phyloP scores from a whole-genome alignment of 139 green algal species.

The Coccomyxa sp. region DNA sequence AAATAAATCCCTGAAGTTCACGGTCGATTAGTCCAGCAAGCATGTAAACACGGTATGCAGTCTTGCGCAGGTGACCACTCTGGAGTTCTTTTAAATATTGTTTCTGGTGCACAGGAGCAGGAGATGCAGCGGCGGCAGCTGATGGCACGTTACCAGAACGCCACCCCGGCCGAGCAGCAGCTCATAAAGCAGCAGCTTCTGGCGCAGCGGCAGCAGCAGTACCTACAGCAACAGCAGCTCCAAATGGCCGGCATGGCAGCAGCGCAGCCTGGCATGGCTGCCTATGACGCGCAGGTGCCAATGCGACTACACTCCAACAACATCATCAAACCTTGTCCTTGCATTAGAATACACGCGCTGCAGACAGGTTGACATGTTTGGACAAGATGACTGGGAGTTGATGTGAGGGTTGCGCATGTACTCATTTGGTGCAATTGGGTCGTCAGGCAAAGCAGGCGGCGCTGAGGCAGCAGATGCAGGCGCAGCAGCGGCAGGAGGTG shows the following conservation, averaged over 20 bases:
- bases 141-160: not conserved
- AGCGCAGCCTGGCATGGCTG: not conserved
- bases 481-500: slow-evolving; percentile 10
- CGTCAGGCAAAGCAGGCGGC: not conserved
- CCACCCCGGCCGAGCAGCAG: not conserved
- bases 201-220: slow-evolving; percentile 20
- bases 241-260: slow-evolving; percentile 10
- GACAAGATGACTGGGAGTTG: no score
- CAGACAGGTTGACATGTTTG: no score
- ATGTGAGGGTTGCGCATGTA: no score
- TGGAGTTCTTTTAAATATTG: no score
- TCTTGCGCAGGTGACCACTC: no score
- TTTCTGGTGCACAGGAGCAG: not conserved
- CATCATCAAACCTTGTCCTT: no score
- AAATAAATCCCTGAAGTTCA: no score
- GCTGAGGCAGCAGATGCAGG: not conserved
- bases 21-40: no score
- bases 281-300: not conserved
- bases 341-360: no score
- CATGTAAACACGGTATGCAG: no score
- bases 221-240: slow-evolving; percentile 11
- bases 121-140: not conserved
- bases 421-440: no score
- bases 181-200: not conserved
- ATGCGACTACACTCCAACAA: no score